Percentiles rank a stretch among this genome's conserved stretches.
These are phyloP conservation scores for Trichoderma sp. DNA, from an alignment of 2,329 filamentous ascomycete species.

Conservation along the genomic window DNA sequence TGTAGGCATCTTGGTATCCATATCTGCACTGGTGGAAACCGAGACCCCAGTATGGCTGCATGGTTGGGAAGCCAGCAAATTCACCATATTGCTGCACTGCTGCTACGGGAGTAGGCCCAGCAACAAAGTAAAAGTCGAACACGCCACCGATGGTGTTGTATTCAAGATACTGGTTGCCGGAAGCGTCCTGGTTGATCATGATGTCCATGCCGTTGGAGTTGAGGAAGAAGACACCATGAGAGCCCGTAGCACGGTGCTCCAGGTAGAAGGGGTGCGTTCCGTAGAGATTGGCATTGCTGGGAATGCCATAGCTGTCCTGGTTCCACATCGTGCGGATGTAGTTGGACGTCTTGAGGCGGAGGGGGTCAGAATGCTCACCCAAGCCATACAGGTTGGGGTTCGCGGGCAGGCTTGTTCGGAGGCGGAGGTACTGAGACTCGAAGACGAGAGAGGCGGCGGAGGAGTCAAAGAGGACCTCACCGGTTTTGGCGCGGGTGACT, in stretches of 20 bases:
- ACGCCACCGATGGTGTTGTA: constrained; percentile 78
- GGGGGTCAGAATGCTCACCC: constrained; percentile 72
- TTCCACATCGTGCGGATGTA: constrained; percentile 65
- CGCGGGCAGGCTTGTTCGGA: constrained; percentile 67
- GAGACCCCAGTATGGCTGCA: constrained; percentile 80
- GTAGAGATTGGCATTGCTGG: constrained; percentile 68
- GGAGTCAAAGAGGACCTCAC: constrained; percentile 66
- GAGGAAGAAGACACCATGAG: constrained; percentile 74
- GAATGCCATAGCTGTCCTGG: constrained; percentile 62
- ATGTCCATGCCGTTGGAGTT: constrained; percentile 77
- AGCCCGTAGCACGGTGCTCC: constrained; percentile 47
- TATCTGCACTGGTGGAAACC: constrained; percentile 83
- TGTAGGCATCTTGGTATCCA: constrained; percentile 74
- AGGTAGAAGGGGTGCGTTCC: constrained; percentile 76
- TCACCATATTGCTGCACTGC: constrained; percentile 70
- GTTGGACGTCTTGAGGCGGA: constrained; percentile 65
- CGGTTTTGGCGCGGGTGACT: constrained; percentile 44
- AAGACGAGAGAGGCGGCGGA: constrained; percentile 66
- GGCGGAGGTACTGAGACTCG: constrained; percentile 72
- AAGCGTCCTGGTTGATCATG: constrained; percentile 60
- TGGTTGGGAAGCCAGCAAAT: constrained; percentile 67
- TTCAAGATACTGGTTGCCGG: constrained; percentile 67
- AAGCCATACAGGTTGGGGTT: constrained; percentile 74
- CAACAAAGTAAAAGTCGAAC: constrained; percentile 77
- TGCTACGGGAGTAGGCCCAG: constrained; percentile 65